Evolutionary conservation across 2,329 filamentous ascomycete genomes (phyloP), one percentile per base, ranked within the genome.

Genomic region (Nigrospora oryzae): DNA sequence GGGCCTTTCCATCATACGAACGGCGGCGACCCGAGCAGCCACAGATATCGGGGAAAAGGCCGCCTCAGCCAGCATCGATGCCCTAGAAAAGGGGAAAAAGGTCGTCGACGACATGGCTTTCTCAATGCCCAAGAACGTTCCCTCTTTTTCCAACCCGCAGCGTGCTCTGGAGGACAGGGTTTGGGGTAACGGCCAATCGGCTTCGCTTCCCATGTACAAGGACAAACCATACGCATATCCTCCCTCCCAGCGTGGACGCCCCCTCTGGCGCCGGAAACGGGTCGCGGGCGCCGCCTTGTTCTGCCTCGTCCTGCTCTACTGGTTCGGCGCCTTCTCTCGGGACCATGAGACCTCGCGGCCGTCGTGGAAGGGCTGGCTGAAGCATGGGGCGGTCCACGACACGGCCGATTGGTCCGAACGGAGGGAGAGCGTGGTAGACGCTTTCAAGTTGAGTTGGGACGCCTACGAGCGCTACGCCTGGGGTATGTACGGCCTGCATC

Each of bases 401-500:
- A 65, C 63, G 19, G 71, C 80, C 2, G 78, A 95, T 61, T 98
- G 93, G 93, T 65, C 78, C 30, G 75, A 79, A 53, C 78, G 91
- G 59, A 79, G 86, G 56, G 80, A 94, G 53, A 79, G 77, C 52
- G 93, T 98, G 3, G 87, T 86, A 49, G 87, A 95, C 61, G 89
- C 87, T 15, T 97, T 98, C 64, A 78, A 85, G 63, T 69, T 93
- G 53, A 96, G 90, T 60, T 98, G 90, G 87, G 84, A 90, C 61
- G 85, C 86, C 8, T 98, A 98, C 64, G 85, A 89, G 63, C 81
- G 87, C 58, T 84, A 97, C 68, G 93, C 85, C 28, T 98, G 93
- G 93, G 93, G 89, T 89, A 77, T 55, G 83, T 73, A 31, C 19
- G 14, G 19, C 41, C n/a, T 6, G 23, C 23, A 28, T 28, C 23